phyloP scores from a whole-genome alignment of 78 protist genomes.

The Ministeria vibrans region DNA sequence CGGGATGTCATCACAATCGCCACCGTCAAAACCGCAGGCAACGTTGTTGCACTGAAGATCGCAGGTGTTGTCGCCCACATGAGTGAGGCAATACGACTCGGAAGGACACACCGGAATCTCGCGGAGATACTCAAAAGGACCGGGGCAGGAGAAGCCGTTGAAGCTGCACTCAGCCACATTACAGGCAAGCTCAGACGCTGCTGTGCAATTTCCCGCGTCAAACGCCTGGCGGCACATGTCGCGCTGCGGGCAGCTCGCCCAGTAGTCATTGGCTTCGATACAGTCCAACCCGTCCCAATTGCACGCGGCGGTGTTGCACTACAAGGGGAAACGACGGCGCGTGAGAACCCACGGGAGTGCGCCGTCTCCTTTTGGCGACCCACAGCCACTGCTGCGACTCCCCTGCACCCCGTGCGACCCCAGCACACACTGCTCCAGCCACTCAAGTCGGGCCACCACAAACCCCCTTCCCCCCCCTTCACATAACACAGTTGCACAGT shows the following conservation, averaged over 20 bases:
- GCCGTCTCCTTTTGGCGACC: no score
- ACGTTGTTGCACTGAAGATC: background rate
- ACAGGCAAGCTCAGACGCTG: background rate
- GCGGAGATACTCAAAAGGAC: background rate
- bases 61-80: background rate
- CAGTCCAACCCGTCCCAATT: background rate
- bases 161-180: background rate
- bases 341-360: no score
- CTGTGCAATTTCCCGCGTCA: background rate
- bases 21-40: conserved; percentile 5
- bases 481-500: no score
- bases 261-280: background rate
- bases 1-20: background rate
- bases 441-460: no score
- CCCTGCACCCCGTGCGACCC: no score
- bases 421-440: no score
- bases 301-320: conserved; percentile 3
- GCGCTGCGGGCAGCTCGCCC: background rate
- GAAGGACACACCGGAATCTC: background rate
- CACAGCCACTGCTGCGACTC: no score
- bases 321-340: no score
- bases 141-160: background rate
- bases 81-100: background rate
- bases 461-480: no score
- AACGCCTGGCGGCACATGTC: background rate